Evolutionary conservation across 805 yeast genomes (phyloP).

Genomic region (Candida yuanshanica): DNA sequence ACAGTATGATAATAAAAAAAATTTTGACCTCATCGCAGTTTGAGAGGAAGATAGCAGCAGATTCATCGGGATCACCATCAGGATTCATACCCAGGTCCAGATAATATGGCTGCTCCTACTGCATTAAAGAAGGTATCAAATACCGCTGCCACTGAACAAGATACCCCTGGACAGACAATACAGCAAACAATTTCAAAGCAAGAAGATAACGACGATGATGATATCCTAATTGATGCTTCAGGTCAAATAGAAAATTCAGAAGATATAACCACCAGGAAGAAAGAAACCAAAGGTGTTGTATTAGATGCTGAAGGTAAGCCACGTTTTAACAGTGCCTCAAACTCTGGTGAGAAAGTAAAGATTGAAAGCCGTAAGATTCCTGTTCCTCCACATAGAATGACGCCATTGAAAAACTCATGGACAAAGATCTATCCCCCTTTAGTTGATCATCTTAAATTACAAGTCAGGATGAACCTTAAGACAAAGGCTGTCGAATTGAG

Average conservation of each 20-base stretch:
- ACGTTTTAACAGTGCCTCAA: conserved; percentile 67
- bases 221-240: conserved; percentile 33
- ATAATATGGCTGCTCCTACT: conserved; percentile 47
- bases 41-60: background rate
- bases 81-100: no score
- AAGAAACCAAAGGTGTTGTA: conserved; percentile 27
- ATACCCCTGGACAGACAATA: background rate
- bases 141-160: background rate
- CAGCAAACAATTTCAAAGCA: conserved; percentile 3
- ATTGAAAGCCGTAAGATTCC: conserved; percentile 83
- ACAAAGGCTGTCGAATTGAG: conserved; percentile 84
- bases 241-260: conserved; percentile 21
- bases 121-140: conserved; percentile 25
- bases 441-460: conserved; percentile 90
- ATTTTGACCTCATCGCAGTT: background rate
- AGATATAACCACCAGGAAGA: conserved; percentile 18
- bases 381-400: conserved; percentile 96
- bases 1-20: background rate
- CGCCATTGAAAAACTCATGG: conserved; percentile 89
- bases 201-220: conserved; percentile 29
- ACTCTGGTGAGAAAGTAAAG: conserved; percentile 58
- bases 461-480: conserved; percentile 90
- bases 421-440: conserved; percentile 91
- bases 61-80: no score
- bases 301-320: conserved; percentile 85